These are phyloP conservation scores for Spizellomyces sp. DNA, from an alignment of 192 early-diverging fungal species.

Conservation along the genomic window DNA sequence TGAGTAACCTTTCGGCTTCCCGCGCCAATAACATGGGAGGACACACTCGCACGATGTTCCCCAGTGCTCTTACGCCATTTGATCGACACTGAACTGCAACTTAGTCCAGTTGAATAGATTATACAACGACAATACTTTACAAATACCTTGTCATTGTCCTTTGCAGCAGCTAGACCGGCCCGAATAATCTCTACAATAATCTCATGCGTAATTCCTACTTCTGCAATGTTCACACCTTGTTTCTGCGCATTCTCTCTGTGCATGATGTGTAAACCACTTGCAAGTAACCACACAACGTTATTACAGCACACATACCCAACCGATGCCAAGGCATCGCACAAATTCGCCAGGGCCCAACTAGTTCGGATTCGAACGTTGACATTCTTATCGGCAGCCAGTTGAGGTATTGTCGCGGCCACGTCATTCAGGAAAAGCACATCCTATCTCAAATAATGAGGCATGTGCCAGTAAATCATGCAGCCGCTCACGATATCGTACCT, in stretches of 20 bases:
- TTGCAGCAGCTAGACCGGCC: conserved; percentile 50
- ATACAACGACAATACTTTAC: conserved; percentile 6
- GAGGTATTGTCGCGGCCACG: conserved; percentile 53
- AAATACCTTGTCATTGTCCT: conserved; percentile 74
- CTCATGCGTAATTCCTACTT: conserved; percentile 48
- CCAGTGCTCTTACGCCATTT: conserved; percentile 74
- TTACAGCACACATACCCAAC: conserved; percentile 25
- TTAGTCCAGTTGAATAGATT: conserved; percentile 14
- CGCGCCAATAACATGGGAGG: conserved; percentile 49
- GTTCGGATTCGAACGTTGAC: conserved; percentile 67
- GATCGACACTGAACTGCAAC: conserved; percentile 50
- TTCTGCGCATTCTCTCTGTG: conserved; percentile 9
- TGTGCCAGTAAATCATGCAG: background rate
- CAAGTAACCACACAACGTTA: conserved; percentile 15
- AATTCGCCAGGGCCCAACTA: conserved; percentile 79
- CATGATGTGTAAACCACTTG: background rate
- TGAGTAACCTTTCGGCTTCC: conserved; percentile 48
- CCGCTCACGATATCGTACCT: conserved; percentile 35
- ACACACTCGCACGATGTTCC: conserved; percentile 60
- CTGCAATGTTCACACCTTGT: conserved; percentile 24
- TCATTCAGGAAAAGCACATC: conserved; percentile 62
- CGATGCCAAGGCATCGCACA: conserved; percentile 63
- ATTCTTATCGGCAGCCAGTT: conserved; percentile 52
- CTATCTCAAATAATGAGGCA: conserved; percentile 16
- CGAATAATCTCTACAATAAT: conserved; percentile 49